phyloP scores from a whole-genome alignment of 2,329 filamentous ascomycete genomes.

The Xylaria sp. region DNA sequence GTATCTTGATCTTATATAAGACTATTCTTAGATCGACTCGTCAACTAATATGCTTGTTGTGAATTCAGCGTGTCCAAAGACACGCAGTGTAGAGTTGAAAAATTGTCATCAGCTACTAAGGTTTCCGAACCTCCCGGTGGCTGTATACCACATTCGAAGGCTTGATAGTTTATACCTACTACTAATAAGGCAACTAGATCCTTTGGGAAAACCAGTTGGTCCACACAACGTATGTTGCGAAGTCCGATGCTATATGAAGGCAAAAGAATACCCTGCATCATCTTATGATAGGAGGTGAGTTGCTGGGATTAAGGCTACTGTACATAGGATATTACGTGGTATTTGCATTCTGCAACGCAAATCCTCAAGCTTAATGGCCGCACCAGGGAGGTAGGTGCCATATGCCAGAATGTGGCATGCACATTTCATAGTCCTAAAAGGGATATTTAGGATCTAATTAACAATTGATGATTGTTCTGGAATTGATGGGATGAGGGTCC shows the following conservation, averaged over 20 bases:
- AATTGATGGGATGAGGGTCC: neutral
- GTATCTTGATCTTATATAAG: constrained; percentile 11
- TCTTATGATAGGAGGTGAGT: constrained; percentile 13
- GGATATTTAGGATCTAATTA: neutral
- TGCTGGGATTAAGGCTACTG: constrained; percentile 5
- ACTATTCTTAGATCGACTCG: constrained; percentile 12
- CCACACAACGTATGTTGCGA: neutral
- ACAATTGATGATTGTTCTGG: neutral
- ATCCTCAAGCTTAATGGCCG: neutral
- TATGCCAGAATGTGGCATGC: neutral
- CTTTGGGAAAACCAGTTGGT: neutral
- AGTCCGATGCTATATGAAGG: constrained; percentile 3
- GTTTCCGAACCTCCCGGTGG: neutral
- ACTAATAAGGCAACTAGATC: neutral
- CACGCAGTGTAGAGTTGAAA: neutral
- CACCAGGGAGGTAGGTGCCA: neutral
- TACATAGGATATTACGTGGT: neutral
- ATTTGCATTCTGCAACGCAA: constrained; percentile 2
- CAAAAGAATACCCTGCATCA: constrained; percentile 6
- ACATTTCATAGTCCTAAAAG: neutral
- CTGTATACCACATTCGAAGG: neutral
- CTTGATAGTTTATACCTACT: neutral
- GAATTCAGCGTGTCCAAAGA: neutral
- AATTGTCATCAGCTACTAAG: neutral
- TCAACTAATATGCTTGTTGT: constrained; percentile 10